phyloP scores from a whole-genome alignment of 163 green algal genomes.

The Volvox carteri region DNA sequence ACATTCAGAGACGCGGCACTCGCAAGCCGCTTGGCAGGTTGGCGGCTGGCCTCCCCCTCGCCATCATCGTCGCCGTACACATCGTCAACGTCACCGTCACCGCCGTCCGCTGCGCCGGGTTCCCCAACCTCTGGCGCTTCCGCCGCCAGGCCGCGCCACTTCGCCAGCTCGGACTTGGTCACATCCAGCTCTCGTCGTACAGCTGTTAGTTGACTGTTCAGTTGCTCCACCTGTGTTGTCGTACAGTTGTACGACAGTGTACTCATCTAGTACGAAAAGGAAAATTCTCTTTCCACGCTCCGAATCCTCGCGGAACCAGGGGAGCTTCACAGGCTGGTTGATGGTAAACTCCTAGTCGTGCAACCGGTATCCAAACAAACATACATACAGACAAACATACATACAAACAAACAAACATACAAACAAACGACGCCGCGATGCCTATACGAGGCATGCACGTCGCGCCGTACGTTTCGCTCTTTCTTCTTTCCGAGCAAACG shows the following conservation, averaged over 20 bases:
- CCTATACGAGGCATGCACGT: too few species aligned
- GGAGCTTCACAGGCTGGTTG: too few species aligned
- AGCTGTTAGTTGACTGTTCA: neutral
- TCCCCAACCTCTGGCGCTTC: conserved; percentile 9
- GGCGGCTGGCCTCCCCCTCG: neutral
- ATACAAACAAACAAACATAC: too few species aligned
- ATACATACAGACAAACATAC: too few species aligned
- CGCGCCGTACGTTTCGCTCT: too few species aligned
- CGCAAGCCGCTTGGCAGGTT: neutral
- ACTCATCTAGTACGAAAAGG: neutral
- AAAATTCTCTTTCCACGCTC: too few species aligned
- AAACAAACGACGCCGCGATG: too few species aligned
- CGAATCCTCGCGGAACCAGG: too few species aligned
- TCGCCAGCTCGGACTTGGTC: conserved; percentile 20
- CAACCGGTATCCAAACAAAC: too few species aligned
- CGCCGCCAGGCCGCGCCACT: conserved; percentile 48
- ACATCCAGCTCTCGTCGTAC: conserved; percentile 38
- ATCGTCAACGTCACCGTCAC: neutral
- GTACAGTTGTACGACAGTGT: neutral
- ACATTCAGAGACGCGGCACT: neutral
- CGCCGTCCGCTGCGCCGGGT: neutral
- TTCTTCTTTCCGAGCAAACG: too few species aligned
- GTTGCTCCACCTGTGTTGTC: conserved; percentile 21
- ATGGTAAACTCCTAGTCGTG: too few species aligned
- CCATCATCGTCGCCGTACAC: neutral